Base-by-base conservation (phyloP, 2,329 filamentous ascomycete species). In the Coniochaeta ligniaria region DNA sequence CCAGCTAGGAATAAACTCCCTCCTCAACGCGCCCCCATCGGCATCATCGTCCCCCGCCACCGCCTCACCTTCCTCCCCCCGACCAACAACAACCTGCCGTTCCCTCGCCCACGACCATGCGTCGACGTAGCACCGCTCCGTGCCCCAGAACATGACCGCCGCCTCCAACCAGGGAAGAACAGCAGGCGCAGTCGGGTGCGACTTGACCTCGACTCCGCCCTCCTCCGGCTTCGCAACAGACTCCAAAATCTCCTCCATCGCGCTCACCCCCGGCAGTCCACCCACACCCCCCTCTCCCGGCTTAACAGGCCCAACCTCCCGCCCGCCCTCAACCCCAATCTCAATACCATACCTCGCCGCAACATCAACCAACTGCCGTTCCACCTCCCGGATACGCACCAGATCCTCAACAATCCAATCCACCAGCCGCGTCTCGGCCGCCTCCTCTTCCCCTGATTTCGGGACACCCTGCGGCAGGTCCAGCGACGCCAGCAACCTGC, bases 121-220 rank as follows among this genome's bases (percentile, higher is more conserved):
- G 43, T 82, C 77, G 20, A 87, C 69, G 68, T 88, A 88, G 62
- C 80, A 82, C 55, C 79, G 84, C 73, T 94, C 90, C 1, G 87
- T 91, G n/a, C 85, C 86, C 86, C 88, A 93, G 26, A 92, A 81
- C n/a, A 90, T 80, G 2, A 91, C 81, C 63, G 91, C 78, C 6
- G 86, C 88, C 69, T 92, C 88, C 2, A 92, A 74, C 68, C 77
- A 80, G 0, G 75, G 72, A 0, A 90, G 69, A 52, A 62, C 57
- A 5, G 60, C 33, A 2, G 60, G 52, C 3, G 33, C 2, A 76
- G 22, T 45, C 22, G 47, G 47, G 22, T 52, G 47, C 7, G 47
- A 28, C 6, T 8, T 31, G 7, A 6, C 22, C 5, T 3, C 22
- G 20, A 45, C 75, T 8, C 76, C 77, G 0, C 22, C 22, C 20